A percentile compares a stretch with the other conserved stretches of the same genome.
Conservation (phyloP, 2,329 filamentous ascomycete genomes). For the Phialocephala subalpina region DNA sequence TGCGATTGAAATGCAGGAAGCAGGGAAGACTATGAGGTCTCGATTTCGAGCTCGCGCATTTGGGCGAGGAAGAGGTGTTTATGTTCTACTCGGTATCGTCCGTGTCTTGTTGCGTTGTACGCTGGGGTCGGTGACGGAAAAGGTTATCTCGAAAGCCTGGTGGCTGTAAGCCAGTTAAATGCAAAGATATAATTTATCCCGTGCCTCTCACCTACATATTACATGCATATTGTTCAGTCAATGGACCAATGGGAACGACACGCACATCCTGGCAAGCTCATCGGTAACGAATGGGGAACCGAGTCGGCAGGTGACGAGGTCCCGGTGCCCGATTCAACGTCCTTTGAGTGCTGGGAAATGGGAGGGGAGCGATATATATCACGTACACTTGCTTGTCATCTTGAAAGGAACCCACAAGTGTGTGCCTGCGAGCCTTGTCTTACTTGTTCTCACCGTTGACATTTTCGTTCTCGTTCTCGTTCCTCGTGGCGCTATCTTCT, state of each 20-base stretch:
- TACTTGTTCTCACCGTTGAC: background rate
- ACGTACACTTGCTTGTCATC: background rate
- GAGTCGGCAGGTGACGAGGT: background rate
- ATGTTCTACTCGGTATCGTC: background rate
- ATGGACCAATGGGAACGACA: background rate
- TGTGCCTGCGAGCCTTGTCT: background rate
- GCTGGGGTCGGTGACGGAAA: conserved; percentile 10
- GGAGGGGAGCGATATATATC: conserved; percentile 5
- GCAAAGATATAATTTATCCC: background rate
- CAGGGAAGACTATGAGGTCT: background rate
- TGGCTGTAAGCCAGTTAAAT: background rate
- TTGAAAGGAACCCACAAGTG: background rate
- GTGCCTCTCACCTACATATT: background rate
- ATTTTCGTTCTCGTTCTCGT: conserved; percentile 8
- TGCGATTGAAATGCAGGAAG: background rate
- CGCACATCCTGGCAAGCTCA: background rate
- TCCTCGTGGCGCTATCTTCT: background rate
- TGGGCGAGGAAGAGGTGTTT: background rate
- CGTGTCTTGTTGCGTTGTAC: conserved; percentile 1
- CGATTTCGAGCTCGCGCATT: background rate
- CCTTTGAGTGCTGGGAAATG: background rate
- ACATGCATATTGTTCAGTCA: background rate
- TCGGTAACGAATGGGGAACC: conserved; percentile 7
- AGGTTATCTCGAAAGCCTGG: background rate
- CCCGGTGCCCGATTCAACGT: background rate